These are phyloP conservation scores for Leccinum variicolor DNA, from an alignment of 768 basidiomycete genomes.

Conservation along the genomic window DNA sequence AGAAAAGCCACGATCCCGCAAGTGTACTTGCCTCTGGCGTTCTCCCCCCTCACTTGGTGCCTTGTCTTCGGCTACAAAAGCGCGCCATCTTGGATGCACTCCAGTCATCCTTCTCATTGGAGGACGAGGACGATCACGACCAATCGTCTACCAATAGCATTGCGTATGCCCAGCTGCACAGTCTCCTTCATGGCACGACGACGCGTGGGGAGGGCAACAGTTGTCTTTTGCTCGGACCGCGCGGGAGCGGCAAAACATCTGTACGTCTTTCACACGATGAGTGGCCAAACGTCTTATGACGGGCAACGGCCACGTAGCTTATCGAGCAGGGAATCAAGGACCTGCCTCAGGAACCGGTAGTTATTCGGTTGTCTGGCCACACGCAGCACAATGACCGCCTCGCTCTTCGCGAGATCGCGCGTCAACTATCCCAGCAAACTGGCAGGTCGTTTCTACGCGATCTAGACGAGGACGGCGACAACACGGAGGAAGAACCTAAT, in stretches of 20 bases:
- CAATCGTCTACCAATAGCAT: constrained; percentile 44
- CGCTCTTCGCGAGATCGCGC: constrained; percentile 90
- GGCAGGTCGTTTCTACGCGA: constrained; percentile 52
- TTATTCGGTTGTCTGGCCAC: constrained; percentile 83
- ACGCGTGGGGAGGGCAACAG: constrained; percentile 89
- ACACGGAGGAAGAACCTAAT: constrained; percentile 43
- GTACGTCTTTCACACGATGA: constrained; percentile 35
- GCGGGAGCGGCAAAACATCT: constrained; percentile 82
- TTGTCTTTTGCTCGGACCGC: constrained; percentile 81
- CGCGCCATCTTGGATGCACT: constrained; percentile 49
- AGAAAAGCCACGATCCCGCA: constrained; percentile 7
- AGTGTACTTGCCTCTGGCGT: constrained; percentile 5
- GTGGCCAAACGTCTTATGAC: neutral
- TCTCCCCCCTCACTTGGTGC: constrained; percentile 41
- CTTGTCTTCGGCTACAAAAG: constrained; percentile 56
- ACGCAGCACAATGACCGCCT: constrained; percentile 81
- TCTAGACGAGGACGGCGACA: constrained; percentile 26
- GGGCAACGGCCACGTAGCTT: constrained; percentile 39
- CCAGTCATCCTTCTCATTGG: constrained; percentile 24
- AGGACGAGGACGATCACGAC: constrained; percentile 32
- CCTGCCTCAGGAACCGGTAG: constrained; percentile 52
- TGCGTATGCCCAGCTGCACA: constrained; percentile 55
- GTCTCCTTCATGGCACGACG: constrained; percentile 71
- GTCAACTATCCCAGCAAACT: constrained; percentile 77
- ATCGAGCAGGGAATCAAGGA: constrained; percentile 53